Evolutionary conservation across 495 filamentous ascomycete species (phyloP).

Genomic region (Annulohypoxylon nitens): DNA sequence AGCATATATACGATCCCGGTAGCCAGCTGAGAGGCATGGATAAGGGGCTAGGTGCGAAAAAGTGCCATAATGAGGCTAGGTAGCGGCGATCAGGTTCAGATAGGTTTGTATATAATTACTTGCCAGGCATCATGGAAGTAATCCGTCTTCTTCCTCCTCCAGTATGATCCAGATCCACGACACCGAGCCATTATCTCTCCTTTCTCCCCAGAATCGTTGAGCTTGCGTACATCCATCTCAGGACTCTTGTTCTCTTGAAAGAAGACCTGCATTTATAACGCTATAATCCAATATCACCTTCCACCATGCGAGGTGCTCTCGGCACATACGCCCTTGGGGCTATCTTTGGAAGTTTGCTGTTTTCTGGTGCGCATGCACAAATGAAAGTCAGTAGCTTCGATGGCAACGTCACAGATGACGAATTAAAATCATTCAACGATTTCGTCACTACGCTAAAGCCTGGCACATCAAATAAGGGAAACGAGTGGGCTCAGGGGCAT

Average conservation of each 20-base stretch:
- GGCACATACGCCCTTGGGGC: slow-evolving; percentile 20
- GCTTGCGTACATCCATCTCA: background rate
- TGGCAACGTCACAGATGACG: slow-evolving; percentile 33
- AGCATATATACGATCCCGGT: background rate
- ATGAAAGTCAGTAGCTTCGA: slow-evolving; percentile 43
- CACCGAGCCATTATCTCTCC: background rate
- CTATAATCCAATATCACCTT: background rate
- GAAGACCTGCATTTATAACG: background rate
- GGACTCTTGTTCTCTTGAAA: background rate
- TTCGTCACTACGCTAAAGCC: slow-evolving; percentile 30
- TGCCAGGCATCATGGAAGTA: background rate
- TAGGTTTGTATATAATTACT: slow-evolving; percentile 13
- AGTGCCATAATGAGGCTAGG: slow-evolving; percentile 5
- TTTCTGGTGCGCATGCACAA: slow-evolving; percentile 12
- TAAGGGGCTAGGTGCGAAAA: background rate
- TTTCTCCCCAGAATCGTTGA: background rate
- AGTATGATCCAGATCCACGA: background rate
- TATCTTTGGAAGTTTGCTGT: slow-evolving; percentile 7
- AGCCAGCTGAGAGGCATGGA: slow-evolving; percentile 9
- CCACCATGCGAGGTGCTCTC: slow-evolving; percentile 5
- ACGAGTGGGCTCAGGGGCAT: slow-evolving; percentile 39
- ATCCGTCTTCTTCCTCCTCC: background rate
- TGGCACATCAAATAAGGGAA: slow-evolving; percentile 23
- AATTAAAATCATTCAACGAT: slow-evolving; percentile 39
- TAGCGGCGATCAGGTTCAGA: background rate